Evolutionary conservation across 2,329 filamentous ascomycete genomes (phyloP).

Genomic region (Trichoderma koningii): DNA sequence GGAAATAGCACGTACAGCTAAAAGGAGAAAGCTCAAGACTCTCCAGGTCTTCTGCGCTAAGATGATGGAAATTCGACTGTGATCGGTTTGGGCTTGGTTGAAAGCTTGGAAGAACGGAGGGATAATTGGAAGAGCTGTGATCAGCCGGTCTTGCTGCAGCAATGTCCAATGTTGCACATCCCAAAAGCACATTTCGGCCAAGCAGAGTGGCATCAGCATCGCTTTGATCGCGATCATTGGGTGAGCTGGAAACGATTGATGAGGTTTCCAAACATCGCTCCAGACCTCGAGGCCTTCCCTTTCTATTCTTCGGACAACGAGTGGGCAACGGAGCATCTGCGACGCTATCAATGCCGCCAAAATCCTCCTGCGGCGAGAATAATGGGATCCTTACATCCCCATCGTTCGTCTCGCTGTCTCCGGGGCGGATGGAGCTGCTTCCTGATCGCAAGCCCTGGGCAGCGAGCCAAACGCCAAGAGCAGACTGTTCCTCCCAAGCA

Average conservation of each 20-base stretch:
- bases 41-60: slow-evolving; percentile 40
- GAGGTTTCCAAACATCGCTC: slow-evolving; percentile 1
- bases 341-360: slow-evolving; percentile 28
- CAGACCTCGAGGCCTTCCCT: not conserved
- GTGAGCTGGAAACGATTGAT: slow-evolving; percentile 8
- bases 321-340: slow-evolving; percentile 23
- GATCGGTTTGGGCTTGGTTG: slow-evolving; percentile 39
- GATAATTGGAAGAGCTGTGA: slow-evolving; percentile 40
- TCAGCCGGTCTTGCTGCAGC: slow-evolving; percentile 4
- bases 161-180: not conserved
- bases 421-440: slow-evolving; percentile 33
- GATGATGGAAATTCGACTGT: slow-evolving; percentile 34
- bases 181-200: not conserved
- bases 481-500: slow-evolving; percentile 40
- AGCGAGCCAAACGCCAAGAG: slow-evolving; percentile 43
- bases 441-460: slow-evolving; percentile 39
- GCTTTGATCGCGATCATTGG: not conserved
- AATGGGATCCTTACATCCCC: not conserved
- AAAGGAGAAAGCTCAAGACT: slow-evolving; percentile 43
- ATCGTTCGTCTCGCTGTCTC: slow-evolving; percentile 5
- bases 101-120: slow-evolving; percentile 40
- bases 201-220: not conserved
- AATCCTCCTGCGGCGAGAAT: slow-evolving; percentile 7
- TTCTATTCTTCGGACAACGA: slow-evolving; percentile 3
- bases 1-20: slow-evolving; percentile 34